These are phyloP conservation scores for Ceratocystis eucalypticola DNA, from an alignment of 2,329 filamentous ascomycete genomes.

Conservation along the genomic window DNA sequence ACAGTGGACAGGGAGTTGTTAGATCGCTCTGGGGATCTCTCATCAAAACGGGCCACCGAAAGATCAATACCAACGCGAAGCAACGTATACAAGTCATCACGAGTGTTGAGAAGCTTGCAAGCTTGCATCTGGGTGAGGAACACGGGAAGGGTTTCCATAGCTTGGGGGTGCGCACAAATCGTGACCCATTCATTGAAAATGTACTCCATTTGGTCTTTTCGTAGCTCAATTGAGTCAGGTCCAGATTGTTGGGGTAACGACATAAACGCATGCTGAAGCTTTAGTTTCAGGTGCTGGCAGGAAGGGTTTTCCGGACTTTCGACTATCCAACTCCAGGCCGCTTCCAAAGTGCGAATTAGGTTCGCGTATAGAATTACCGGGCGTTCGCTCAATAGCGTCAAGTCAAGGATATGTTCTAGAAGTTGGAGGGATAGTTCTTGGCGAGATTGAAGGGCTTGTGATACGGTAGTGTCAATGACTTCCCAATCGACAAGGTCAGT, in stretches of 20 bases:
- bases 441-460: slow-evolving; percentile 56
- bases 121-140: slow-evolving; percentile 79
- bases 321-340: slow-evolving; percentile 65
- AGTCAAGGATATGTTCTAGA: slow-evolving; percentile 65
- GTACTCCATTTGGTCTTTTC: slow-evolving; percentile 79
- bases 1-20: slow-evolving; percentile 38
- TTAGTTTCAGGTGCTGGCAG: slow-evolving; percentile 59
- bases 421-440: slow-evolving; percentile 64
- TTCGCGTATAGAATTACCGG: slow-evolving; percentile 71
- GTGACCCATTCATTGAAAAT: slow-evolving; percentile 92
- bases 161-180: slow-evolving; percentile 62
- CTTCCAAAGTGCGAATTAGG: slow-evolving; percentile 70
- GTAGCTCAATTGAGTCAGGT: slow-evolving; percentile 36
- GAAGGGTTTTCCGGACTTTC: slow-evolving; percentile 53
- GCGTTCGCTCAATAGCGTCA: slow-evolving; percentile 63
- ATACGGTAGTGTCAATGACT: slow-evolving; percentile 56
- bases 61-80: slow-evolving; percentile 68
- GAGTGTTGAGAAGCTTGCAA: slow-evolving; percentile 55
- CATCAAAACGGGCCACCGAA: slow-evolving; percentile 66
- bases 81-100: slow-evolving; percentile 68
- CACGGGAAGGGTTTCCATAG: slow-evolving; percentile 56
- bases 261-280: slow-evolving; percentile 33
- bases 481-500: slow-evolving; percentile 50
- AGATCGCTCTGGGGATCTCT: slow-evolving; percentile 48
- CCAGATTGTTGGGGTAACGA: slow-evolving; percentile 26